These are phyloP conservation scores for Pseudophaeomoniella oleicola DNA, from an alignment of 2,329 filamentous ascomycete species.

Conservation along the genomic window DNA sequence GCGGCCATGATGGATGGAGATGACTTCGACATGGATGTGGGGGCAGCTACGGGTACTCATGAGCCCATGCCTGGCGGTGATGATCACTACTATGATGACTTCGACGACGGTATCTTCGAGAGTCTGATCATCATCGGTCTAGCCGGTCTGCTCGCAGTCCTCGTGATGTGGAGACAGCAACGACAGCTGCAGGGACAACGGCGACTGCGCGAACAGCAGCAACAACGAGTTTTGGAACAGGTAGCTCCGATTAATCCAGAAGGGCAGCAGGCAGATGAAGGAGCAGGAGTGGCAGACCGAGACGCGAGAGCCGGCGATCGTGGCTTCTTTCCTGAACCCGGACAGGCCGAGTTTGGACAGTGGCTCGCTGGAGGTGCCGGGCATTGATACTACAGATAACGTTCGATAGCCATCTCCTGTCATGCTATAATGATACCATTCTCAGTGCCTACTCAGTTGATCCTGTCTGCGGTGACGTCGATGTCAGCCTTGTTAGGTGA, in stretches of 20 bases:
- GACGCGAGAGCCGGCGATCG: conserved; percentile 22
- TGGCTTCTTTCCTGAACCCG: conserved; percentile 50
- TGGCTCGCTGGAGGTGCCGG: conserved; percentile 56
- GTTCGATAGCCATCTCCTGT: too few species aligned
- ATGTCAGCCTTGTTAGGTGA: too few species aligned
- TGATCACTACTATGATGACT: conserved; percentile 39
- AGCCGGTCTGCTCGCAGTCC: conserved; percentile 55
- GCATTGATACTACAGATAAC: conserved; percentile 24
- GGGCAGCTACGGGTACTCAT: conserved; percentile 5
- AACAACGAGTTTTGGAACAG: conserved; percentile 21
- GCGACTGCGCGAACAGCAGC: conserved; percentile 13
- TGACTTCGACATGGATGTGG: conserved; percentile 17
- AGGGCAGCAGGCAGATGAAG: conserved; percentile 8
- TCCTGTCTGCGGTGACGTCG: too few species aligned
- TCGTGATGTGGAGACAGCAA: conserved; percentile 45
- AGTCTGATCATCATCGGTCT: conserved; percentile 71
- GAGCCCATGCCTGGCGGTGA: conserved; percentile 41
- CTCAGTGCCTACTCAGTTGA: too few species aligned
- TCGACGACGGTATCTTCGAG: conserved; percentile 70
- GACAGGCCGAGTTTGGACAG: conserved; percentile 51
- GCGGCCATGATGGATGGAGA: conserved; percentile 39
- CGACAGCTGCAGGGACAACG: conserved; percentile 10
- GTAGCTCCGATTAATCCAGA: conserved; percentile 9
- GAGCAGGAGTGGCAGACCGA: conserved; percentile 10
- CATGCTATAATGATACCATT: too few species aligned